Percentiles rank a stretch among this genome's conserved stretches.
phyloP scores from a whole-genome alignment of 169 alveolate genomes.

The Eimeria praecox region DNA sequence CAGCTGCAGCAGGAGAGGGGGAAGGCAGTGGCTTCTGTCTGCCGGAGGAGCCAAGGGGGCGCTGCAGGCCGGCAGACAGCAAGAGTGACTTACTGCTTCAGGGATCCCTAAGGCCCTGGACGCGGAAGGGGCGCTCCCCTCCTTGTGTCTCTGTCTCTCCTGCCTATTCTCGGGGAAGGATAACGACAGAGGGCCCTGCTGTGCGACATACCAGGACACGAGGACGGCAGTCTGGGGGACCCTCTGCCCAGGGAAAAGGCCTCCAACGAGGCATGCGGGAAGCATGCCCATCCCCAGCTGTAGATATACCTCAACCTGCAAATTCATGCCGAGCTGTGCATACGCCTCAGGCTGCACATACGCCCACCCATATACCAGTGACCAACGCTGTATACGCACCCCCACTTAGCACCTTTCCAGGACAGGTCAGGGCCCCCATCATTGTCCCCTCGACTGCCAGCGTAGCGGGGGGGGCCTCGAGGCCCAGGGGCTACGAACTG shows the following conservation, averaged over 20 bases:
- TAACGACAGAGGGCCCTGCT: neutral
- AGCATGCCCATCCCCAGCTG: neutral
- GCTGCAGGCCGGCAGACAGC: conserved; percentile 22
- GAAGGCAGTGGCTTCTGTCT: conserved; percentile 15
- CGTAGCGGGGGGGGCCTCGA: neutral
- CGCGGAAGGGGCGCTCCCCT: conserved; percentile 37
- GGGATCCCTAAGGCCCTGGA: conserved; percentile 46
- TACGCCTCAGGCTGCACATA: neutral
- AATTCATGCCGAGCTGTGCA: neutral
- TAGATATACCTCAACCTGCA: neutral
- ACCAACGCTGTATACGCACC: neutral
- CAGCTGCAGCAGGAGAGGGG: neutral
- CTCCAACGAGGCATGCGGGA: neutral
- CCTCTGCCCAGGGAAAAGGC: neutral
- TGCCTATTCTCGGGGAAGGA: neutral
- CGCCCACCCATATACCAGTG: no score
- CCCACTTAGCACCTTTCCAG: neutral
- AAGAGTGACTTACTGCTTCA: conserved; percentile 58
- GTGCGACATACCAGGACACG: neutral
- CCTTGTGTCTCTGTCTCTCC: neutral
- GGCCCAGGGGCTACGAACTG: neutral
- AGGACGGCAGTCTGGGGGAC: neutral
- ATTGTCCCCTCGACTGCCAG: neutral
- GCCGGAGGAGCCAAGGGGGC: conserved; percentile 47
- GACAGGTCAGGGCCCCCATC: conserved; percentile 12